Base-by-base conservation (phyloP, 441 rosid genomes). In the Eugenia klotzschiana region DNA sequence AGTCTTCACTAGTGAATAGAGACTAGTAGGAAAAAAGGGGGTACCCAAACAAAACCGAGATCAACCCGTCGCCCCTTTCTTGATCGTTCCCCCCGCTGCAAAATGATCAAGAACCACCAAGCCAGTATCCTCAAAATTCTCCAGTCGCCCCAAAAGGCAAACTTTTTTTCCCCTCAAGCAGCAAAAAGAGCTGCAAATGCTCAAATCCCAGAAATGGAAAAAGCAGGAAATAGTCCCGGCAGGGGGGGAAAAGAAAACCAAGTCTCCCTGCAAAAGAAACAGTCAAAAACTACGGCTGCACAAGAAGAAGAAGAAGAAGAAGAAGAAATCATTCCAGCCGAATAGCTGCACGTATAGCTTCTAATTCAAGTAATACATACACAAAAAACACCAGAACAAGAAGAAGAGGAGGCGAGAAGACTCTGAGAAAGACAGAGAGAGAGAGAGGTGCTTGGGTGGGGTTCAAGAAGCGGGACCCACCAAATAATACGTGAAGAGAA, bases 401-500 rank as follows among this genome's bases (percentile, higher is more conserved):
- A 80, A 41, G 14, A 81, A 8, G 27, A 23, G 18, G 25, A 43
- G 3, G 9, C 41, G 41, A 74, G 80, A 81, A n/a, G 51, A 10
- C 23, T 37, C 22, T 55, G 58, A 64, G 84, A 14, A 69, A 81
- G 37, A 50, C 27, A 50, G 53, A 79, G 84, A 57, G 56, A 57
- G 82, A 33, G 22, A 73, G 79, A 3, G 41, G 25, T 5, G 46
- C 20, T n/a, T 69, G 77, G 25, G 74, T 69, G 77, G 25, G 77
- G 77, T 50, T 64, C 25, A 26, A 80, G 27, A 4, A 22, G 83
- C 40, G 88, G 91, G 88, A 20, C 79, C 83, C 46, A 54, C 73
- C 7, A 20, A 26, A 40, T n/a, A 3, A 55, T 22, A 80, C 51
- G 87, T 89, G 88, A 87, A 86, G 89, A 77, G 90, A 86, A 90